These are phyloP conservation scores for Sclerotinia spermophila DNA, from an alignment of 2,329 filamentous ascomycete species.

Conservation along the genomic window DNA sequence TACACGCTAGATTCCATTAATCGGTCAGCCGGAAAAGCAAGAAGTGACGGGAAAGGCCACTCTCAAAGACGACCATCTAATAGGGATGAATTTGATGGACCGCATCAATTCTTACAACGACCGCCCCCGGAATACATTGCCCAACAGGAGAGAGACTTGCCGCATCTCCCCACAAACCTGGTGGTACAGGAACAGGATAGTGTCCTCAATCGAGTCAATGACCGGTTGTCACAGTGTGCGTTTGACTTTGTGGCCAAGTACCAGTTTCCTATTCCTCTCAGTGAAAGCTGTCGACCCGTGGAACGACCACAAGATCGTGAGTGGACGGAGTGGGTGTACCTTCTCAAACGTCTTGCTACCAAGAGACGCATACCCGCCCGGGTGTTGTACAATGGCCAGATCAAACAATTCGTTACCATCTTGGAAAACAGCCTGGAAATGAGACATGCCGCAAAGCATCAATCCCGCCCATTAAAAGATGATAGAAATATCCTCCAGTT, in stretches of 20 bases:
- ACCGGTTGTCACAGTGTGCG: slow-evolving; percentile 77
- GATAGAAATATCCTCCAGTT: slow-evolving; percentile 85
- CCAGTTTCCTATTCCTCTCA: slow-evolving; percentile 82
- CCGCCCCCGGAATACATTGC: slow-evolving; percentile 69
- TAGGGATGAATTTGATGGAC: slow-evolving; percentile 85
- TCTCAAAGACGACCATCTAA: slow-evolving; percentile 66
- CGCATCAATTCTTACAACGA: slow-evolving; percentile 74
- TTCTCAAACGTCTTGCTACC: slow-evolving; percentile 79
- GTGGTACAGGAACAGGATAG: slow-evolving; percentile 80
- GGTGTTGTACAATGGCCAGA: slow-evolving; percentile 83
- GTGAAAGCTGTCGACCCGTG: slow-evolving; percentile 71
- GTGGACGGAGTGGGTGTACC: slow-evolving; percentile 90
- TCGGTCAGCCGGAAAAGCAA: slow-evolving; percentile 45
- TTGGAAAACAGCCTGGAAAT: slow-evolving; percentile 86
- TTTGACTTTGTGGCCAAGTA: slow-evolving; percentile 91
- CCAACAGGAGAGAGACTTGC: slow-evolving; percentile 74
- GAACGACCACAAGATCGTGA: slow-evolving; percentile 73
- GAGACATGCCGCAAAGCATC: slow-evolving; percentile 80
- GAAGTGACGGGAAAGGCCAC: slow-evolving; percentile 45
- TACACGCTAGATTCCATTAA: slow-evolving; percentile 53
- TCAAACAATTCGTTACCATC: slow-evolving; percentile 86
- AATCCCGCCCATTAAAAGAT: slow-evolving; percentile 79
- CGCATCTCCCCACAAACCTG: slow-evolving; percentile 77
- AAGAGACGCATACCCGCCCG: slow-evolving; percentile 81
- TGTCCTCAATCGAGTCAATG: slow-evolving; percentile 76